Conservation (phyloP, 768 basidiomycete species). For the Daedaleopsis sinensis region DNA sequence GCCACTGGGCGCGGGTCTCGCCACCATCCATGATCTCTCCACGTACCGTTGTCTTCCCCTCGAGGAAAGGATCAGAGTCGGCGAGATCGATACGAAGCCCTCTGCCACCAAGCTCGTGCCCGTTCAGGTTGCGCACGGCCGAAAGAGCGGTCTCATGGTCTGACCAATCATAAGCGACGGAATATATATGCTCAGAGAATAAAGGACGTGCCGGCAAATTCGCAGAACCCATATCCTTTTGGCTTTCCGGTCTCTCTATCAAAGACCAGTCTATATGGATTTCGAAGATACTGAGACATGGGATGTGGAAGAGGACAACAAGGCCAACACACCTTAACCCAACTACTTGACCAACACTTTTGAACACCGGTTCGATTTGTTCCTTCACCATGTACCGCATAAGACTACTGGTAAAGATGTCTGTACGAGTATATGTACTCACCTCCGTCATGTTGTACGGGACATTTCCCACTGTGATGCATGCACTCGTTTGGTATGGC, state of each 20-base stretch:
- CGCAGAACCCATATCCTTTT: conserved; percentile 92
- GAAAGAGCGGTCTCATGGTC: conserved; percentile 96
- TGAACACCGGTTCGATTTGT: conserved; percentile 86
- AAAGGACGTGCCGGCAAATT: conserved; percentile 74
- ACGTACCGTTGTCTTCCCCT: conserved; percentile 86
- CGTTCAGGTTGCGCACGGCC: conserved; percentile 95
- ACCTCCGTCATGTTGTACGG: conserved; percentile 88
- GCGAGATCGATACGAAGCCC: conserved; percentile 93
- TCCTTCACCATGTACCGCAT: conserved; percentile 45
- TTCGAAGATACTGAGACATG: not conserved
- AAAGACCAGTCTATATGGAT: conserved; percentile 70
- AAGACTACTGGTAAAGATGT: conserved; percentile 1
- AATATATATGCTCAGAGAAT: conserved; percentile 27
- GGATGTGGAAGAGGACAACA: not conserved
- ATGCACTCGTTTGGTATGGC: conserved; percentile 2
- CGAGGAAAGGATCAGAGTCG: conserved; percentile 89
- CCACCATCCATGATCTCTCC: conserved; percentile 80
- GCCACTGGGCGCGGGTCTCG: conserved; percentile 58
- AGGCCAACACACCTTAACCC: conserved; percentile 70
- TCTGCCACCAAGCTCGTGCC: conserved; percentile 88
- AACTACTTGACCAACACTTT: conserved; percentile 83
- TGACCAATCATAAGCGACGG: conserved; percentile 28
- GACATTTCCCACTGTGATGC: conserved; percentile 74
- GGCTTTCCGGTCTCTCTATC: conserved; percentile 95
- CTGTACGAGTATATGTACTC: conserved; percentile 27